Percentiles rank a stretch among this genome's conserved stretches.
Evolutionary conservation across 805 yeast species (phyloP).

Genomic region (Scheffersomyces spartinae): DNA sequence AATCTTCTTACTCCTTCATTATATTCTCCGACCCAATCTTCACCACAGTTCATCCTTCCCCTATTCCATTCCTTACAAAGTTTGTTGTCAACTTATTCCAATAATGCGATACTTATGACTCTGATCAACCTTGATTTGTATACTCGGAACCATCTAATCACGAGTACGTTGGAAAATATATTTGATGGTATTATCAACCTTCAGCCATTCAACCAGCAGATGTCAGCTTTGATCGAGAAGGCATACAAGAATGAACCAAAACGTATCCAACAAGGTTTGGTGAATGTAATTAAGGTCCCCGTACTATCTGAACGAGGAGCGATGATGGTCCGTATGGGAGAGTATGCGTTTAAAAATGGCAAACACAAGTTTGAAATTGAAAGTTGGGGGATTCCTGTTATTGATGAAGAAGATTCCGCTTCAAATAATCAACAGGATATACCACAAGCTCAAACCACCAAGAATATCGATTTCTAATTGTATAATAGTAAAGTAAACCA

Average conservation of each 20-base stretch:
- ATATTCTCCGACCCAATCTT: slow-evolving; percentile 41
- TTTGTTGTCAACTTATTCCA: slow-evolving; percentile 34
- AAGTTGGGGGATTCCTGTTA: slow-evolving; percentile 97
- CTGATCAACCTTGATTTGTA: slow-evolving; percentile 59
- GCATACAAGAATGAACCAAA: slow-evolving; percentile 64
- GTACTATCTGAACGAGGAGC: slow-evolving; percentile 63
- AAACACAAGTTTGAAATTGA: slow-evolving; percentile 75
- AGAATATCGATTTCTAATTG: slow-evolving; percentile 21
- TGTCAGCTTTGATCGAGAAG: slow-evolving; percentile 52
- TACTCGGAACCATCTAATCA: slow-evolving; percentile 39
- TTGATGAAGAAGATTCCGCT: slow-evolving; percentile 47
- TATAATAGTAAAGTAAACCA: no score
- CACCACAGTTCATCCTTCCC: slow-evolving; percentile 39
- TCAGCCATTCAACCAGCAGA: slow-evolving; percentile 72
- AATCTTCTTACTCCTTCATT: slow-evolving; percentile 69
- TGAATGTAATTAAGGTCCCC: slow-evolving; percentile 67
- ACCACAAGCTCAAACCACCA: slow-evolving; percentile 15
- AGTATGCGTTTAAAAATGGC: slow-evolving; percentile 80
- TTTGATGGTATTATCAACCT: slow-evolving; percentile 62
- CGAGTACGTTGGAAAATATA: slow-evolving; percentile 41
- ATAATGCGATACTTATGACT: slow-evolving; percentile 36
- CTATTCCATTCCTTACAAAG: slow-evolving; percentile 51
- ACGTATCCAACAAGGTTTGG: slow-evolving; percentile 75
- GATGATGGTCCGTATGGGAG: slow-evolving; percentile 66
- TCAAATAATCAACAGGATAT: slow-evolving; percentile 3